Conservation (phyloP, 2,329 filamentous ascomycete genomes). For the Verticillium longisporum region DNA sequence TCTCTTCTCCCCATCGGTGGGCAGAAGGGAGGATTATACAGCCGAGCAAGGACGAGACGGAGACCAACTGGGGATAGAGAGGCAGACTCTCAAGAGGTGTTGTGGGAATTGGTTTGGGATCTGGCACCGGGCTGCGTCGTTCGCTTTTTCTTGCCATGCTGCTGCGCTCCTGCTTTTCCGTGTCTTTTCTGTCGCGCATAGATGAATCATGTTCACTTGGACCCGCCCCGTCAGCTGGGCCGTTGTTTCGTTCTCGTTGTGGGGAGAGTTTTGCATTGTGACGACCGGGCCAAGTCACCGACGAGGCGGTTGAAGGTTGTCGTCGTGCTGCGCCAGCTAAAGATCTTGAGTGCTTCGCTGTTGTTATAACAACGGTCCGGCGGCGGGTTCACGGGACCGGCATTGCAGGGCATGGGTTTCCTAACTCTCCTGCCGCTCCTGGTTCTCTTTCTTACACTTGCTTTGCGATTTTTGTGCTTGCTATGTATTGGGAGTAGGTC, state of each 20-base stretch:
- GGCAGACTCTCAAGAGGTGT: constrained; percentile 9
- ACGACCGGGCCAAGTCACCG: background rate
- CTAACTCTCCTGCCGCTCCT: background rate
- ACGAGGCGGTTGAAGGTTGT: background rate
- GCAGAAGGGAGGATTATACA: background rate
- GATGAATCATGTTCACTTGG: constrained; percentile 9
- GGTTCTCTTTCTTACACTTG: background rate
- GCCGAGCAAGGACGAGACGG: background rate
- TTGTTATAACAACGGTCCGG: background rate
- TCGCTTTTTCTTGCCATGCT: constrained; percentile 6
- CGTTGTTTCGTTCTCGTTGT: background rate
- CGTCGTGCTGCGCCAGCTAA: background rate
- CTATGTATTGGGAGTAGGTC: background rate
- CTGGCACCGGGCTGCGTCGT: constrained; percentile 8
- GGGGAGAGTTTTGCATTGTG: background rate
- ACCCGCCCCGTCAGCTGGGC: background rate
- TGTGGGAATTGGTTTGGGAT: constrained; percentile 8
- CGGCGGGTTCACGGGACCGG: background rate
- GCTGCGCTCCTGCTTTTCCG: constrained; percentile 1
- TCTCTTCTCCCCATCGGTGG: background rate
- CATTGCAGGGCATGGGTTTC: background rate
- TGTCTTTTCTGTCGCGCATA: constrained; percentile 6
- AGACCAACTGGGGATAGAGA: background rate
- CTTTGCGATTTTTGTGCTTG: background rate
- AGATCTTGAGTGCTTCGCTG: background rate